A percentile compares a stretch with the other conserved stretches of the same genome.
These are phyloP conservation scores for Bromus sterilis DNA, from an alignment of 176 grass and related monocot species.

Conservation along the genomic window DNA sequence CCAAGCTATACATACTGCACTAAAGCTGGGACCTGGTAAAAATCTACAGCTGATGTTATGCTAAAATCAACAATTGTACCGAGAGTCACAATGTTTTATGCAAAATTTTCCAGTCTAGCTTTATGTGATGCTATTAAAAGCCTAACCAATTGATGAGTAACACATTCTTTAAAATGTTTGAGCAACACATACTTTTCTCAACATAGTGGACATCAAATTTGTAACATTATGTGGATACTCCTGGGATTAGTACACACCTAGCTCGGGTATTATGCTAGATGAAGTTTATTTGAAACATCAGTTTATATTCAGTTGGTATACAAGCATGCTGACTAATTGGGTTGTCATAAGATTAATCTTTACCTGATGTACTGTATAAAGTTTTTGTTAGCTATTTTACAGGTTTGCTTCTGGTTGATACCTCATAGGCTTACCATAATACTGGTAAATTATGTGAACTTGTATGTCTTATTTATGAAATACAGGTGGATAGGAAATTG, in stretches of 20 bases:
- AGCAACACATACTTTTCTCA: background rate
- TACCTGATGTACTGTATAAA: background rate
- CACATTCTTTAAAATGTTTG: background rate
- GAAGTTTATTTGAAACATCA: background rate
- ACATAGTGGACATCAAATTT: background rate
- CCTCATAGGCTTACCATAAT: background rate
- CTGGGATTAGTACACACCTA: background rate
- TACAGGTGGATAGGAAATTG: constrained; percentile 92
- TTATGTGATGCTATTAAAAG: background rate
- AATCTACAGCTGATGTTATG: background rate
- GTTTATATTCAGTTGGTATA: constrained; percentile 15
- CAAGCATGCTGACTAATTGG: background rate
- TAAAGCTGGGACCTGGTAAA: background rate
- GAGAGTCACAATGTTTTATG: background rate
- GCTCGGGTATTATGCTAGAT: background rate
- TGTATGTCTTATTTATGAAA: constrained; percentile 13
- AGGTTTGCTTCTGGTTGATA: background rate
- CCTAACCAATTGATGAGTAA: background rate
- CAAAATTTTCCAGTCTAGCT: background rate
- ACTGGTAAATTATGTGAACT: background rate
- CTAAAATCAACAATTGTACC: background rate
- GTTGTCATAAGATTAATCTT: background rate
- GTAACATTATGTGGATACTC: background rate
- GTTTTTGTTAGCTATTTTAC: background rate
- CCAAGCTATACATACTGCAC: background rate